Percentiles rank a stretch among this genome's conserved stretches.
These are phyloP conservation scores for Fragilaria radians DNA, from an alignment of 108 stramenopile genomes.

Conservation along the genomic window DNA sequence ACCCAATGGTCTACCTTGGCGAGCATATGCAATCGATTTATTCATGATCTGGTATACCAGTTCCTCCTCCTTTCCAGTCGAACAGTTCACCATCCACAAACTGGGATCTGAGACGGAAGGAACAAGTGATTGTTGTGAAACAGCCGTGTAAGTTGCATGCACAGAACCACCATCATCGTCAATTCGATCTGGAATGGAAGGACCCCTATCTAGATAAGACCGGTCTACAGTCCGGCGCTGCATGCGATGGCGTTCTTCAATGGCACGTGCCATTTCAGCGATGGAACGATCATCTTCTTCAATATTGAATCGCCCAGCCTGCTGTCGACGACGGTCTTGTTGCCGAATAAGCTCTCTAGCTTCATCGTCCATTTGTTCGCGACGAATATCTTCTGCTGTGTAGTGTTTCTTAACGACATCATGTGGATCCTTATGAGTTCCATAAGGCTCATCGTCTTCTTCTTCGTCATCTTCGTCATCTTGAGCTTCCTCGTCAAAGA, in stretches of 20 bases:
- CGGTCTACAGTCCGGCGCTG: slow-evolving; percentile 44
- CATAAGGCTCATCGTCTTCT: slow-evolving; percentile 49
- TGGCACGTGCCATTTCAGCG: slow-evolving; percentile 68
- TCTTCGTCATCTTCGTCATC: slow-evolving; percentile 76
- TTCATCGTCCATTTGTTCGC: slow-evolving; percentile 85
- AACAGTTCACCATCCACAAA: slow-evolving; percentile 90
- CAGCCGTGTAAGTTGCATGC: slow-evolving; percentile 49
- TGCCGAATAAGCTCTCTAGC: slow-evolving; percentile 70
- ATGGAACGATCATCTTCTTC: slow-evolving; percentile 40
- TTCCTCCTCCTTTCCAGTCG: slow-evolving; percentile 84
- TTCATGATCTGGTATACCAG: slow-evolving; percentile 92
- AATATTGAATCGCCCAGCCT: slow-evolving; percentile 41
- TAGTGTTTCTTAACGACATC: slow-evolving; percentile 70
- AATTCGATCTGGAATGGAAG: slow-evolving; percentile 33
- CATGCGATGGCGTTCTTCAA: slow-evolving; percentile 82
- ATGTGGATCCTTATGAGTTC: slow-evolving; percentile 55
- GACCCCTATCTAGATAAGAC: slow-evolving; percentile 29
- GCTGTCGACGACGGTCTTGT: slow-evolving; percentile 80
- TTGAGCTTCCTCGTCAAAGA: slow-evolving; percentile 88
- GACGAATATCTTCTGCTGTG: slow-evolving; percentile 62
- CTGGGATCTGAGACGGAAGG: slow-evolving; percentile 92
- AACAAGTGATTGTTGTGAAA: slow-evolving; percentile 86
- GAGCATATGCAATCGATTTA: slow-evolving; percentile 82
- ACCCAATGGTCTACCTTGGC: slow-evolving; percentile 69
- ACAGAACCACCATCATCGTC: slow-evolving; percentile 37